These are phyloP conservation scores for Posidonia oceanica DNA, from an alignment of 116 monocot genomes.

Conservation along the genomic window DNA sequence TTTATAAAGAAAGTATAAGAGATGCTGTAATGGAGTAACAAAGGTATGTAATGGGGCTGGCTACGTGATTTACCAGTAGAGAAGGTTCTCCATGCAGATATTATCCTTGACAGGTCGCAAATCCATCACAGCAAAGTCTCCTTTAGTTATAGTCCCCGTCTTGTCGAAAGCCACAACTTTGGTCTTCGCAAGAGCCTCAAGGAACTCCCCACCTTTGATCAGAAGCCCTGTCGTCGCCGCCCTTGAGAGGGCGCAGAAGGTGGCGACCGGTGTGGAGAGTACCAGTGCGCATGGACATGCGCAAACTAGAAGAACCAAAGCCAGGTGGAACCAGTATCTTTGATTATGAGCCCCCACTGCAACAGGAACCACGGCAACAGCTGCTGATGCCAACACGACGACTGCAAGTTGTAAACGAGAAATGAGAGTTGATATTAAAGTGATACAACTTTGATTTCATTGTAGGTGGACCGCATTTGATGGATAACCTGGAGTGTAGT, in stretches of 20 bases:
- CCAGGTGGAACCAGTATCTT: constrained; percentile 58
- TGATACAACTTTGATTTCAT: too few species aligned
- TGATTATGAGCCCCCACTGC: constrained; percentile 24
- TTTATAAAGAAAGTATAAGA: background rate
- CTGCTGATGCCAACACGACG: constrained; percentile 48
- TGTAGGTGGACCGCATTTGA: too few species aligned
- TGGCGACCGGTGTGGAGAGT: constrained; percentile 87
- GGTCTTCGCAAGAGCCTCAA: constrained; percentile 61
- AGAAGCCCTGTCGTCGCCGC: constrained; percentile 74
- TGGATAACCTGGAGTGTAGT: constrained; percentile 76
- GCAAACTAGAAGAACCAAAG: constrained; percentile 87
- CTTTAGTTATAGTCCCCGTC: constrained; percentile 92
- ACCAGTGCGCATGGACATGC: constrained; percentile 96
- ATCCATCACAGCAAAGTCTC: constrained; percentile 68
- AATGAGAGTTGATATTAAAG: background rate
- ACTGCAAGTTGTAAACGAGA: constrained; percentile 34
- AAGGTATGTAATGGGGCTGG: background rate
- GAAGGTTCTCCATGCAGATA: constrained; percentile 35
- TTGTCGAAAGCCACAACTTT: constrained; percentile 90
- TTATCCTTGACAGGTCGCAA: constrained; percentile 21
- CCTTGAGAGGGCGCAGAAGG: constrained; percentile 69
- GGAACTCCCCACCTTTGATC: constrained; percentile 87
- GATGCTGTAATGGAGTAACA: too few species aligned
- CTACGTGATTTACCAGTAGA: constrained; percentile 51
- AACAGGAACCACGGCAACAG: constrained; percentile 52